Percentiles rank a stretch among this genome's conserved stretches.
phyloP scores from a whole-genome alignment of 306 rosid species.

The Corylus heterophylla region DNA sequence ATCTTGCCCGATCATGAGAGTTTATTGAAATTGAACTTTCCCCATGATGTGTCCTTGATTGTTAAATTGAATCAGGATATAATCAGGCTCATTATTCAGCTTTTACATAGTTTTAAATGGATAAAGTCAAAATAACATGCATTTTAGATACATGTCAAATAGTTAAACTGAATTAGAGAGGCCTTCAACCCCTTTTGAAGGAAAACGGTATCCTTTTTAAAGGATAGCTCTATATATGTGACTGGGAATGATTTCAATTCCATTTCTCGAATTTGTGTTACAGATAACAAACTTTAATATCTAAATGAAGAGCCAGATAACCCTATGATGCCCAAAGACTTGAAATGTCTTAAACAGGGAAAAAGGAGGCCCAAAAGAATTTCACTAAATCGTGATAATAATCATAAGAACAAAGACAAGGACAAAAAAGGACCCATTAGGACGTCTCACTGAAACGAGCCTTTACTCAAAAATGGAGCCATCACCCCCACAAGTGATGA shows the following conservation, averaged over 20 bases:
- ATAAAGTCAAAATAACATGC: too few species aligned
- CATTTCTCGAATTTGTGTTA: constrained; percentile 28
- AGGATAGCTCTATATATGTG: not conserved
- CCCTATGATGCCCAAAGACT: constrained; percentile 20
- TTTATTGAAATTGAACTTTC: not conserved
- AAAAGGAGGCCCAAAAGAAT: constrained; percentile 10
- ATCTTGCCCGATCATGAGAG: not conserved
- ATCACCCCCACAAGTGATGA: constrained; percentile 13
- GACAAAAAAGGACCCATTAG: constrained; percentile 30
- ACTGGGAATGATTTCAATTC: constrained; percentile 16
- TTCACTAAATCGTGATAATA: constrained; percentile 23
- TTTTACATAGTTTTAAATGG: too few species aligned
- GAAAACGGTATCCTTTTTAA: too few species aligned
- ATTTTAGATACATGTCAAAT: too few species aligned
- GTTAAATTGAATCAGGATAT: not conserved
- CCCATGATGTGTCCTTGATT: not conserved
- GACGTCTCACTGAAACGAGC: constrained; percentile 34
- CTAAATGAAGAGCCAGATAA: constrained; percentile 9
- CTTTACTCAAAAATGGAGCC: constrained; percentile 28
- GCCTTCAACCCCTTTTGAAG: too few species aligned
- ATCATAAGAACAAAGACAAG: constrained; percentile 23
- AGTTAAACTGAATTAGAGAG: too few species aligned
- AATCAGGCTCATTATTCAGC: not conserved
- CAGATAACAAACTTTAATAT: constrained; percentile 22
- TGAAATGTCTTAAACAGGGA: not conserved